Evolutionary conservation across 1,284 basidiomycete genomes (phyloP).

Genomic region (Tausonia pullulans): DNA sequence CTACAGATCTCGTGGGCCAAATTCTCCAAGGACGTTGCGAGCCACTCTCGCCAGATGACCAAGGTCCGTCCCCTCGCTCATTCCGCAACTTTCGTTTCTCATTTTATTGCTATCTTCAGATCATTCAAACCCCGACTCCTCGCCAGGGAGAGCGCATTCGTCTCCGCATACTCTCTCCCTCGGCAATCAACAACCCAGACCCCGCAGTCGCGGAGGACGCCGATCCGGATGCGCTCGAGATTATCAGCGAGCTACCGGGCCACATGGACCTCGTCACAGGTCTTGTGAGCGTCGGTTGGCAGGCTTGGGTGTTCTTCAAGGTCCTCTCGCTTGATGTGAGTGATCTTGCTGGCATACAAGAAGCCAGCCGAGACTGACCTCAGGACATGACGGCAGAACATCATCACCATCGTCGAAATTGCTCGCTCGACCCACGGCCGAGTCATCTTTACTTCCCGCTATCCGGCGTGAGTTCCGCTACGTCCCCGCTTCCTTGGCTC

Average conservation of each 20-base stretch:
- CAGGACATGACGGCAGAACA: slow-evolving; percentile 40
- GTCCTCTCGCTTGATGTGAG: slow-evolving; percentile 67
- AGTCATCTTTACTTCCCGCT: slow-evolving; percentile 77
- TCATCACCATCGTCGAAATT: slow-evolving; percentile 88
- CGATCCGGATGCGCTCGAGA: slow-evolving; percentile 24
- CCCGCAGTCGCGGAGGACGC: background rate
- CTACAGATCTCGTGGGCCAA: slow-evolving; percentile 59
- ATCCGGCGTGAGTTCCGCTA: slow-evolving; percentile 54
- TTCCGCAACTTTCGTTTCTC: background rate
- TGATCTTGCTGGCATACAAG: no score
- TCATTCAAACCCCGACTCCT: slow-evolving; percentile 55
- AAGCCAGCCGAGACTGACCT: no score
- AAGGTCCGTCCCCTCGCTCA: slow-evolving; percentile 54
- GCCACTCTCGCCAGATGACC: slow-evolving; percentile 70
- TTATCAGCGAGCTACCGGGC: slow-evolving; percentile 35
- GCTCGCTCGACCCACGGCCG: slow-evolving; percentile 87
- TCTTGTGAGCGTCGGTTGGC: slow-evolving; percentile 47
- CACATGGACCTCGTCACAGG: slow-evolving; percentile 36
- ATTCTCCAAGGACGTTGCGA: slow-evolving; percentile 82
- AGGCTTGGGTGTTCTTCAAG: slow-evolving; percentile 95
- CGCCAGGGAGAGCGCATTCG: slow-evolving; percentile 73
- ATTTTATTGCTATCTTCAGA: slow-evolving; percentile 30
- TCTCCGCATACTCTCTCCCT: slow-evolving; percentile 30
- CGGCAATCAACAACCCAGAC: background rate
- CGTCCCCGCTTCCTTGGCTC: background rate